phyloP scores from a whole-genome alignment of 352 stramenopile genomes.

The Phytophthora chlamydospora region DNA sequence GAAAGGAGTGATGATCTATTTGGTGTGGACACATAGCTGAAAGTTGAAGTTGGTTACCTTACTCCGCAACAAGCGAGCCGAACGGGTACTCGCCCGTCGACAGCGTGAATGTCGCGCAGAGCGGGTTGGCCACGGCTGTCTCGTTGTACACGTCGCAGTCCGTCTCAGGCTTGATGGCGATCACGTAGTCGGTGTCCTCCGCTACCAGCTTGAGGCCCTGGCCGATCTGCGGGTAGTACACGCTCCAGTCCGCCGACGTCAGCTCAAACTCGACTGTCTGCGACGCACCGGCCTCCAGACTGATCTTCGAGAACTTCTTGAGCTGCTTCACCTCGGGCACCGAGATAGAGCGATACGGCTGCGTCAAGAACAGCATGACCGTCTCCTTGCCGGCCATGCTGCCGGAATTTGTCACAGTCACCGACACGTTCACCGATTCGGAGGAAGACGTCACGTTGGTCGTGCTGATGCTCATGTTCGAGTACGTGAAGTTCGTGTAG shows the following conservation, averaged over 20 bases:
- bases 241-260: no score
- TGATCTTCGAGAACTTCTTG: slow-evolving; percentile 21
- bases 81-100: no score
- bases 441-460: slow-evolving; percentile 13
- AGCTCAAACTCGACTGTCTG: background rate
- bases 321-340: slow-evolving; percentile 21
- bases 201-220: no score
- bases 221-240: no score
- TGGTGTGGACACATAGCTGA: slow-evolving; percentile 1
- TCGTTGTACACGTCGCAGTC: no score
- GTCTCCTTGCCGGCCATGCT: slow-evolving; percentile 9
- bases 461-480: slow-evolving; percentile 35
- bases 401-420: slow-evolving; percentile 15
- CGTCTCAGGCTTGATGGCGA: no score
- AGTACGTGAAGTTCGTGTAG: slow-evolving; percentile 65
- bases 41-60: slow-evolving; percentile 3
- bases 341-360: slow-evolving; percentile 19
- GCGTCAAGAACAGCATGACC: slow-evolving; percentile 14
- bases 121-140: background rate
- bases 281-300: slow-evolving; percentile 9
- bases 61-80: no score
- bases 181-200: no score
- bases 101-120: no score
- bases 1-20: slow-evolving; percentile 19
- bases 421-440: slow-evolving; percentile 17